Evolutionary conservation across 2,329 filamentous ascomycete species (phyloP).

Genomic region (Akanthomyces uredinophilus): DNA sequence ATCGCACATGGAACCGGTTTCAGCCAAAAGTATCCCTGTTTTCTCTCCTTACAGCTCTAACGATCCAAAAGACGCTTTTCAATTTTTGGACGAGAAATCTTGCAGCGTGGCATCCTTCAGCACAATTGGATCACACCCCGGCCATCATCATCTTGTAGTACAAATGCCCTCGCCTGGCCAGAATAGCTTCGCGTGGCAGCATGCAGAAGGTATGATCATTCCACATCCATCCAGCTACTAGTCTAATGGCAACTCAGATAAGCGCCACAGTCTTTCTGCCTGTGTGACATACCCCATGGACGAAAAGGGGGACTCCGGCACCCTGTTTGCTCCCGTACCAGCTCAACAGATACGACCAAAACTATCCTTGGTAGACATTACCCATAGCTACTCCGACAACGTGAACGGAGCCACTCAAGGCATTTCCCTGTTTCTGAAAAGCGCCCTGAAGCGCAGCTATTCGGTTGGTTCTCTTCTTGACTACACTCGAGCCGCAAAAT

Average conservation of each 20-base stretch:
- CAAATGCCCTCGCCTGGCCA: constrained; percentile 8
- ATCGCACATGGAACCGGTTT: not conserved
- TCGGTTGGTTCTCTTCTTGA: constrained; percentile 27
- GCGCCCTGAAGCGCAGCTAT: constrained; percentile 18
- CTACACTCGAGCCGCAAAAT: constrained; percentile 29
- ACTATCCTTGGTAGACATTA: not conserved
- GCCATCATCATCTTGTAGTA: constrained; percentile 16
- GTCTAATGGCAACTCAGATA: not conserved
- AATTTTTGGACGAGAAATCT: not conserved
- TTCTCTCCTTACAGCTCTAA: not conserved
- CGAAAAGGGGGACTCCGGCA: not conserved
- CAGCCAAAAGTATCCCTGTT: not conserved
- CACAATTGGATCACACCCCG: constrained; percentile 6
- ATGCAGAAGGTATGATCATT: not conserved
- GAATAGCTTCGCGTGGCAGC: not conserved
- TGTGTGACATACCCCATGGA: constrained; percentile 6
- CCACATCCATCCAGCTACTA: too few relatives aligned
- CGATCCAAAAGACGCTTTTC: not conserved
- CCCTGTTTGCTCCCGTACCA: not conserved
- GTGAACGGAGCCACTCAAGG: not conserved
- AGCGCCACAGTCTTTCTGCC: not conserved
- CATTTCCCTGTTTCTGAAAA: not conserved
- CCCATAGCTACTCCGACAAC: constrained; percentile 3
- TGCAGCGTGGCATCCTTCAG: constrained; percentile 8
- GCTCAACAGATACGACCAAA: not conserved